Conservation (phyloP, 129 eudicot genomes). For the Lactuca sativa region DNA sequence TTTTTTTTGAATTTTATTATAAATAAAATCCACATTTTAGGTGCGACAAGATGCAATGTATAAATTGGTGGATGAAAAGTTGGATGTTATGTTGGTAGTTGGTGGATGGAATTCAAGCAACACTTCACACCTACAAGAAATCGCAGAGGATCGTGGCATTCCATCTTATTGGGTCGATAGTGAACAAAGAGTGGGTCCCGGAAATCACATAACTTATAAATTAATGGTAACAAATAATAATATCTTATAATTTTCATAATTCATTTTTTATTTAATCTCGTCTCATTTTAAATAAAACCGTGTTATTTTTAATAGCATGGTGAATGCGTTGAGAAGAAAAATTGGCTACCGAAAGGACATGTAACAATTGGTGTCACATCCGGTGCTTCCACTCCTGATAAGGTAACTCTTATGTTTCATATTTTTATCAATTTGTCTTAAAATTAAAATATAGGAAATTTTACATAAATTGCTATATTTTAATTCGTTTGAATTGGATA, state of each 20-base stretch:
- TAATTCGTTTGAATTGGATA: constrained; percentile 22
- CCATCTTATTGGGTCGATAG: constrained; percentile 92
- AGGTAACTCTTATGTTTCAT: constrained; percentile 41
- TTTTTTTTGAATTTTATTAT: no score
- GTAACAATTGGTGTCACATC: constrained; percentile 79
- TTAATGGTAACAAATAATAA: constrained; percentile 42
- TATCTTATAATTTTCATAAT: not conserved
- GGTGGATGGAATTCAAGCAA: constrained; percentile 99
- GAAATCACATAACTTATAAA: constrained; percentile 61
- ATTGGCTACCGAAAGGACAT: constrained; percentile 82
- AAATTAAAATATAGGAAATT: no score
- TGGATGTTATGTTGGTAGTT: constrained; percentile 80
- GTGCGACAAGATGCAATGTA: constrained; percentile 98
- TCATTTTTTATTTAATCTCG: not conserved
- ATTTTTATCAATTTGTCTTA: not conserved
- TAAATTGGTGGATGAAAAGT: constrained; percentile 66
- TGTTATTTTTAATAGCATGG: constrained; percentile 58
- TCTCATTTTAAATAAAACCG: no score
- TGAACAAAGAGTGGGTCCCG: constrained; percentile 35
- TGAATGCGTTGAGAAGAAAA: constrained; percentile 82
- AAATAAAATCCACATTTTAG: constrained; percentile 26
- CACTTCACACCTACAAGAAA: constrained; percentile 91
- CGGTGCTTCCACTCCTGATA: constrained; percentile 94
- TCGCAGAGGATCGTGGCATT: constrained; percentile 88
- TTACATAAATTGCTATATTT: not conserved